These are phyloP conservation scores for Beauveria pseudobassiana DNA, from an alignment of 2,329 filamentous ascomycete species.

Conservation along the genomic window DNA sequence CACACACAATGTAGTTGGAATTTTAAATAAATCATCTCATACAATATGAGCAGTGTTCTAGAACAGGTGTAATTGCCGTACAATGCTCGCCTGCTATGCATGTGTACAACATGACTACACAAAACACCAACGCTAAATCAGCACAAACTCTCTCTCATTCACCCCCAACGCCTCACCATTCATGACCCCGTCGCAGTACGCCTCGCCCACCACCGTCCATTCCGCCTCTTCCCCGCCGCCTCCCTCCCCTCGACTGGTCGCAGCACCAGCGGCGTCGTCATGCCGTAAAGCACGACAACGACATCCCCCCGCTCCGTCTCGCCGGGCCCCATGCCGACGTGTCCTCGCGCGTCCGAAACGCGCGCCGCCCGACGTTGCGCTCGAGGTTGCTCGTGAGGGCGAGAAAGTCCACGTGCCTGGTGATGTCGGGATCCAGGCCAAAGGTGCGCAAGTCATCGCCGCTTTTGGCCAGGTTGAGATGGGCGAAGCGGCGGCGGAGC, in stretches of 20 bases:
- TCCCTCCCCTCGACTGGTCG: neutral
- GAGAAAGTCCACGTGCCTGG: conserved; percentile 1
- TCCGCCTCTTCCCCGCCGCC: no score
- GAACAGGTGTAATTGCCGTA: neutral
- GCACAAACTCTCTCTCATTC: neutral
- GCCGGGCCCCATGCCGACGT: conserved; percentile 23
- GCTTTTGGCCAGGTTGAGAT: neutral
- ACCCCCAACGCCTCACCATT: conserved; percentile 21
- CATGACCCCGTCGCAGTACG: conserved; percentile 29
- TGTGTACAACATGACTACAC: neutral
- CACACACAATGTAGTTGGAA: neutral
- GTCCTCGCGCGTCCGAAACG: conserved; percentile 22
- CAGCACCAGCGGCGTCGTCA: conserved; percentile 22
- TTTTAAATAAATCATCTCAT: neutral
- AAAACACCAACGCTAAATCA: neutral
- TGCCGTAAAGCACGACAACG: conserved; percentile 22
- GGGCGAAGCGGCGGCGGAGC: no score
- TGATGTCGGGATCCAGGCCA: neutral
- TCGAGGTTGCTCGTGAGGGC: conserved; percentile 14
- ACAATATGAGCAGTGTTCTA: no score
- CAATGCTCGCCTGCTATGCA: neutral
- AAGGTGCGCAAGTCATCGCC: neutral
- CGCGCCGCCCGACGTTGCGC: conserved; percentile 15
- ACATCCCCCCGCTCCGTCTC: conserved; percentile 18
- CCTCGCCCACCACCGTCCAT: conserved; percentile 25